Evolutionary conservation across 2,329 filamentous ascomycete genomes (phyloP).

Genomic region (Alternaria brassicicola): DNA sequence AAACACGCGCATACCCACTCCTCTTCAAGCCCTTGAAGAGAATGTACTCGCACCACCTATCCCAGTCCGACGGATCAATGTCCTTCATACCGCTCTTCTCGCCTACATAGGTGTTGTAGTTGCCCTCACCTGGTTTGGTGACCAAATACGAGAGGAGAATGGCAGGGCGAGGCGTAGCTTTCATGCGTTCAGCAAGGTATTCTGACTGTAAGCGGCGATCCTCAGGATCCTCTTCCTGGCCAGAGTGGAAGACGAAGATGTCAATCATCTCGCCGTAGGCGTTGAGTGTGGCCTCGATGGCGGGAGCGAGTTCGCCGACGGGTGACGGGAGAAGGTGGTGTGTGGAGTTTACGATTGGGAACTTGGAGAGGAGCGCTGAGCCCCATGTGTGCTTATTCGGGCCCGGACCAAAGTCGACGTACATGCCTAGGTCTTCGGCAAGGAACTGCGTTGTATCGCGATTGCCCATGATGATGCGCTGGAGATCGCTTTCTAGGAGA

Average conservation of each 20-base stretch:
- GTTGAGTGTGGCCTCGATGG: conserved; percentile 94
- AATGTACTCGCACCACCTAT: conserved; percentile 99
- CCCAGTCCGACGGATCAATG: conserved; percentile 91
- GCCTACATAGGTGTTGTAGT: conserved; percentile 96
- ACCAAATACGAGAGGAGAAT: conserved; percentile 92
- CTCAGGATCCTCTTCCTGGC: conserved; percentile 94
- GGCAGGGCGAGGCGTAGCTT: conserved; percentile 75
- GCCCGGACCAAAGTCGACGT: conserved; percentile 94
- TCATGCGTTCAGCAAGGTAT: conserved; percentile 90
- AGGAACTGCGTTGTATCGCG: conserved; percentile 94
- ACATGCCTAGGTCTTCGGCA: conserved; percentile 97
- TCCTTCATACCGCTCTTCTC: conserved; percentile 89
- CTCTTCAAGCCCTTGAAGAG: conserved; percentile 87
- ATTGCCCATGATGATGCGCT: conserved; percentile 99
- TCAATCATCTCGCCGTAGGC: conserved; percentile 90
- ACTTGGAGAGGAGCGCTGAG: conserved; percentile 89
- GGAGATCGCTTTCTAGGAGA: conserved; percentile 89
- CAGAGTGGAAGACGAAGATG: conserved; percentile 97
- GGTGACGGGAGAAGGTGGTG: conserved; percentile 94
- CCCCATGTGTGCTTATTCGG: conserved; percentile 99
- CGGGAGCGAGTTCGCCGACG: conserved; percentile 91
- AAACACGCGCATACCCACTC: conserved; percentile 88
- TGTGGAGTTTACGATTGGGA: conserved; percentile 95
- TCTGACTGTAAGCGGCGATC: conserved; percentile 85
- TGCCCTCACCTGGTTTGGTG: conserved; percentile 85